phyloP scores from a whole-genome alignment of 1,284 basidiomycete genomes.

The Jaminaea rosea region DNA sequence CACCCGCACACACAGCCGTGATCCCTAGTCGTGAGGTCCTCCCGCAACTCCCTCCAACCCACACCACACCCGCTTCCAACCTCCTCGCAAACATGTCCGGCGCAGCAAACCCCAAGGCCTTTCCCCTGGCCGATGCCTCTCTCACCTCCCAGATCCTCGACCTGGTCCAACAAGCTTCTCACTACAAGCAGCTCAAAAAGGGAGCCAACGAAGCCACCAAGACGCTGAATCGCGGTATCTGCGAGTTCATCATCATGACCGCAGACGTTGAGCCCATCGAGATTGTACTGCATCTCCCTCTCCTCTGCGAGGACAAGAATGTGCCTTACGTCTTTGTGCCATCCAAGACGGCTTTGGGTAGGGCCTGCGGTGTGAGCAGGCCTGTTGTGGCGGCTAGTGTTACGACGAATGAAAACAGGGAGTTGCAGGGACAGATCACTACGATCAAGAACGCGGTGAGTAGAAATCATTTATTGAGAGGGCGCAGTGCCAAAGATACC shows the following conservation, averaged over 20 bases:
- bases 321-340: slow-evolving; percentile 93
- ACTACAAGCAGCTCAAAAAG: slow-evolving; percentile 97
- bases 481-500: too few relatives aligned
- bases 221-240: slow-evolving; percentile 96
- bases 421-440: slow-evolving; percentile 81
- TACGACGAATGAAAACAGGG: slow-evolving; percentile 89
- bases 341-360: slow-evolving; percentile 84
- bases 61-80: slow-evolving; percentile 12
- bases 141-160: slow-evolving; percentile 83
- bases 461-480: too few relatives aligned
- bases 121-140: slow-evolving; percentile 78
- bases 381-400: slow-evolving; percentile 92
- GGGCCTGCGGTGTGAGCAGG: slow-evolving; percentile 89
- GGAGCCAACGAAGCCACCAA: slow-evolving; percentile 92
- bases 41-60: neutral
- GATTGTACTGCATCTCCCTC: slow-evolving; percentile 90
- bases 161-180: slow-evolving; percentile 50
- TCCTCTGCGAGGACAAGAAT: slow-evolving; percentile 99
- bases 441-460: slow-evolving; percentile 66
- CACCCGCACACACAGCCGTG: slow-evolving; percentile 8
- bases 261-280: slow-evolving; percentile 86
- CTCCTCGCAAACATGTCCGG: slow-evolving; percentile 5
- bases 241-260: slow-evolving; percentile 95
- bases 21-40: slow-evolving; percentile 18
- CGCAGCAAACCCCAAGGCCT: slow-evolving; percentile 64